Evolutionary conservation across 192 early-diverging fungal species (phyloP).

Genomic region (Neocallimastix lanati): DNA sequence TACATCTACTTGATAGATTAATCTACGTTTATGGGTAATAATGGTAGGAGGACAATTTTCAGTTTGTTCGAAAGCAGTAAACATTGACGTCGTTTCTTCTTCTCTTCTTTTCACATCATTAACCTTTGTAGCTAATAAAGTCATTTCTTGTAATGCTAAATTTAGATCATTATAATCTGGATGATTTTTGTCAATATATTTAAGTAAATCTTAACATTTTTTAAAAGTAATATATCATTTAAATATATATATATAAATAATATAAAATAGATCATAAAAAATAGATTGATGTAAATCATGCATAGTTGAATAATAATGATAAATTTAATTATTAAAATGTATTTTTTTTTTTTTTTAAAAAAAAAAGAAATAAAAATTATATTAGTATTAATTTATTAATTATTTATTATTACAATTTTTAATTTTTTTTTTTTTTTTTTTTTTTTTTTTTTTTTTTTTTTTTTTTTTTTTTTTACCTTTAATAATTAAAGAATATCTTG

Average conservation of each 20-base stretch:
- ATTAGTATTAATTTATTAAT: too few species aligned
- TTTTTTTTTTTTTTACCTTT: conserved; percentile 11
- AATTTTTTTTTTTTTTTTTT: too few species aligned
- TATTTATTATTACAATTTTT: too few species aligned
- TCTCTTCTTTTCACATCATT: conserved; percentile 33
- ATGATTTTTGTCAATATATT: conserved; percentile 20
- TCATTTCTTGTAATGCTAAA: conserved; percentile 19
- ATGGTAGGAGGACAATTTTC: conserved; percentile 29
- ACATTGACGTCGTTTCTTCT: conserved; percentile 20
- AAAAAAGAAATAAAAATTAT: too few species aligned
- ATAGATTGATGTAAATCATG: too few species aligned
- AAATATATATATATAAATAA: not conserved
- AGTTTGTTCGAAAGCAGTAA: conserved; percentile 27
- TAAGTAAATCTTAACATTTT: conserved; percentile 4
- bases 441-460: too few species aligned
- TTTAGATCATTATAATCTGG: conserved; percentile 19
- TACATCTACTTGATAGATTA: conserved; percentile 23
- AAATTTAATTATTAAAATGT: too few species aligned
- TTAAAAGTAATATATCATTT: not conserved
- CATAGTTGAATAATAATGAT: too few species aligned
- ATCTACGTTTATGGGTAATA: conserved; percentile 17
- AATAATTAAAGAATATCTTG: conserved; percentile 3
- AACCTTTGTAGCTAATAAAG: conserved; percentile 17
- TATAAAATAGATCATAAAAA: too few species aligned
- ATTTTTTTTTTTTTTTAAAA: too few species aligned